Evolutionary conservation across 257 asterid species (phyloP), one percentile per base, ranked within the genome.

Genomic region (Cinchona pubescens): DNA sequence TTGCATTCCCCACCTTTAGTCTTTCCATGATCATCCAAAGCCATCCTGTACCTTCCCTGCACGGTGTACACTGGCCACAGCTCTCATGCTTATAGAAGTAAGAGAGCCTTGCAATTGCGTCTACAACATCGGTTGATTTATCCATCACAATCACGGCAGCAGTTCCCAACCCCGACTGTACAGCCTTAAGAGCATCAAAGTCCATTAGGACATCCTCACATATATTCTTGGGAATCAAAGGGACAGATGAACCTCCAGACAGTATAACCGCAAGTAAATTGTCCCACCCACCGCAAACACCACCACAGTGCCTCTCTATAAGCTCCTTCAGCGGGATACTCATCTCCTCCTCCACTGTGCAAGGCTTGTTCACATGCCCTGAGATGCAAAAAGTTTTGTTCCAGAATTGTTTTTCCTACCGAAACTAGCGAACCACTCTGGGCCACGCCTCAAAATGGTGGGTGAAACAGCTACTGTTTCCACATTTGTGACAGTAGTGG

Each of bases 301-400:
- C 98, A 10, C 98, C 99, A 75, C 99, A 95, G 76, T 92, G 99
- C 77, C 96, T 83, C 81, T 95, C 99, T 42, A 95, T 58, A 70
- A 95, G 94, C 81, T 95, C 99, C 81, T 86, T 92, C 83, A 95
- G 73, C 2, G 99, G 88, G 65, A 95, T 95, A 76, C 98, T 95
- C 99, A 95, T 95, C 84, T 95, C 97, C 87, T 92, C 99, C 82
- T 95, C 99, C n/a, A 95, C 98, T 0, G 98, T 92, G 87, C 99
- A 95, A 5, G 99, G 98, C 85, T 90, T 92, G 90, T 95, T 95
- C 43, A 95, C 99, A 71, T 95, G 99, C 69, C 98, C 99, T 5
- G 99, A 95, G 81, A 95, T 81, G 73, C 98, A 95, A 70, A 95
- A 14, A 95, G 87, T 82, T 95, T 95, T 40, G 98, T 93, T 27